Evolutionary conservation across 306 rosid genomes (phyloP).

Genomic region (Cucurbita argyrosperma): DNA sequence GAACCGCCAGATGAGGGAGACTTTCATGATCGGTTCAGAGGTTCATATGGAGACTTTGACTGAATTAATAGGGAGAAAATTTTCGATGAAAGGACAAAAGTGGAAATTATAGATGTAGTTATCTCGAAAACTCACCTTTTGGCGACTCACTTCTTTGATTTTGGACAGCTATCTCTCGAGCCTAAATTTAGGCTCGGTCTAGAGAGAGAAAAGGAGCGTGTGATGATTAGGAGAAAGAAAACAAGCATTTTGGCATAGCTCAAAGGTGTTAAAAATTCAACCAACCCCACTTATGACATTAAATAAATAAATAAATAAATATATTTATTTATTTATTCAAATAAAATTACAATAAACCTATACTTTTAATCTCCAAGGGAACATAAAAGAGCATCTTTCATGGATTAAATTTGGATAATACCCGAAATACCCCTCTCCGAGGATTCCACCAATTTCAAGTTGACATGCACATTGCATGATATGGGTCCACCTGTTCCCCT

Average conservation of each 20-base stretch:
- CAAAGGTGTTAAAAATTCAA: not conserved
- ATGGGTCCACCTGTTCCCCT: too few relatives aligned
- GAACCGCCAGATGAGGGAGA: too few relatives aligned
- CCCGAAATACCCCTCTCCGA: not conserved
- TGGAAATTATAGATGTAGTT: too few relatives aligned
- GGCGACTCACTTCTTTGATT: not conserved
- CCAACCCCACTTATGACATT: constrained; percentile 1
- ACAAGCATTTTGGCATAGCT: not conserved
- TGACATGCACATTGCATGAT: not conserved
- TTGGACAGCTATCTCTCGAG: not conserved
- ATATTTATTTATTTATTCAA: not conserved
- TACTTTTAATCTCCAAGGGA: not conserved
- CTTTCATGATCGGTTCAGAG: too few relatives aligned
- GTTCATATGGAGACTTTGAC: too few relatives aligned
- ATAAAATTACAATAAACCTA: not conserved
- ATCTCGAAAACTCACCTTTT: not conserved
- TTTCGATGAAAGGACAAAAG: too few relatives aligned
- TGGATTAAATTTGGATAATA: not conserved
- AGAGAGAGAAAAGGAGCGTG: not conserved
- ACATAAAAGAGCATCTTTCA: not conserved
- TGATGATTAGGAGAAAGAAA: not conserved
- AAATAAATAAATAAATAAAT: not conserved
- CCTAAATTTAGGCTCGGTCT: not conserved
- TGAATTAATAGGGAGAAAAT: too few relatives aligned
- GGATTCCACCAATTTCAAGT: constrained; percentile 7